Percentiles rank a stretch among this genome's conserved stretches.
These are phyloP conservation scores for Sesbania bispinosa DNA, from an alignment of 306 rosid species.

Conservation along the genomic window DNA sequence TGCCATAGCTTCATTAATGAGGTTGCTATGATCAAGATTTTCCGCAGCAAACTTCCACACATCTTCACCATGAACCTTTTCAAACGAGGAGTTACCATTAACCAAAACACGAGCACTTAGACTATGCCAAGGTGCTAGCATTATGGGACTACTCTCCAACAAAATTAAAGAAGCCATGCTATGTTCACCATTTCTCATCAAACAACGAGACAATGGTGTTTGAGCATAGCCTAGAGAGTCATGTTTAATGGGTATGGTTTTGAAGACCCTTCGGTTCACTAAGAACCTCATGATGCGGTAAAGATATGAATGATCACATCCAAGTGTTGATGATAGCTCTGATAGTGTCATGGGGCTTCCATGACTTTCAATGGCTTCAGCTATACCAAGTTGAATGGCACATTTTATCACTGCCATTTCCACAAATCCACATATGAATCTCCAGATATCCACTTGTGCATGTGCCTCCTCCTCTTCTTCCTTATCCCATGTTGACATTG, in stretches of 20 bases:
- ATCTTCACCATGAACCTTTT: conserved; percentile 42
- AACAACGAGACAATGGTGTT: conserved; percentile 38
- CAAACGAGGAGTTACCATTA: conserved; percentile 9
- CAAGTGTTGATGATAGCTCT: conserved; percentile 42
- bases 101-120: too few relatives aligned
- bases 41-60: conserved; percentile 36
- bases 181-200: conserved; percentile 11
- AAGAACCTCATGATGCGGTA: conserved; percentile 60
- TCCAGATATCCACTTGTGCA: conserved; percentile 42
- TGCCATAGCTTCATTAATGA: conserved; percentile 67
- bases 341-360: conserved; percentile 48
- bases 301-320: conserved; percentile 34
- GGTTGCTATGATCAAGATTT: conserved; percentile 27
- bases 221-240: conserved; percentile 3
- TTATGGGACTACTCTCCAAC: conserved; percentile 37
- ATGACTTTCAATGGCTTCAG: conserved; percentile 55
- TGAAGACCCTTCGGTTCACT: conserved; percentile 44
- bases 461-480: conserved; percentile 31
- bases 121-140: conserved; percentile 37
- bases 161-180: conserved; percentile 27
- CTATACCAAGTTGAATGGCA: conserved; percentile 62
- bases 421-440: conserved; percentile 47
- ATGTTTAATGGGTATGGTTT: not conserved
- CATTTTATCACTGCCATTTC: conserved; percentile 65
- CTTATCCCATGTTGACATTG: not conserved